Evolutionary conservation across 257 asterid genomes (phyloP).

Genomic region (Nicotiana noctiflora): DNA sequence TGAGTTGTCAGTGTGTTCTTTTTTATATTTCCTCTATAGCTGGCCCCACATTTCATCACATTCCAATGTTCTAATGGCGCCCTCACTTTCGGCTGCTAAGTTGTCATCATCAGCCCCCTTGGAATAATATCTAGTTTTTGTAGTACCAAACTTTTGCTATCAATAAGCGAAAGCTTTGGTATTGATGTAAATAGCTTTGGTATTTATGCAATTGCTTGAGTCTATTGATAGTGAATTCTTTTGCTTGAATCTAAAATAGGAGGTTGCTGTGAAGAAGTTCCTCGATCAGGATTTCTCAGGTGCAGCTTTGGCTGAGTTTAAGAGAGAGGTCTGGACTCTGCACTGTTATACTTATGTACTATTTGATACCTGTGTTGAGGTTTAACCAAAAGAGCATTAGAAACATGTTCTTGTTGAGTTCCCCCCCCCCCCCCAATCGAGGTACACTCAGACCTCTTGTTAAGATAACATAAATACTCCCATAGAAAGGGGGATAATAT

Average conservation of each 20-base stretch:
- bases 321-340: conserved; percentile 73
- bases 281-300: conserved; percentile 99
- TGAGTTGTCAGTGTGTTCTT: background rate
- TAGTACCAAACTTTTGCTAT: background rate
- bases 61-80: background rate
- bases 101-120: background rate
- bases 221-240: background rate
- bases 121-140: background rate
- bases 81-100: background rate
- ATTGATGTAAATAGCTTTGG: background rate
- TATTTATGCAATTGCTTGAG: background rate
- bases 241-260: conserved; percentile 39
- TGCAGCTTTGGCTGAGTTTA: conserved; percentile 98
- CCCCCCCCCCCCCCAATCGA: no score
- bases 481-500: no score
- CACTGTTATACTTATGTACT: background rate
- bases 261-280: conserved; percentile 98
- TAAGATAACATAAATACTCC: no score
- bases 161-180: background rate
- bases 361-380: background rate
- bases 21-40: background rate
- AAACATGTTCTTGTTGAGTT: background rate
- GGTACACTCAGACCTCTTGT: no score
- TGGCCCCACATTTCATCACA: background rate
- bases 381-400: background rate